Percentiles rank a stretch among this genome's conserved stretches.
phyloP scores from a whole-genome alignment of 257 asterid species.

The Jacaranda copaia region DNA sequence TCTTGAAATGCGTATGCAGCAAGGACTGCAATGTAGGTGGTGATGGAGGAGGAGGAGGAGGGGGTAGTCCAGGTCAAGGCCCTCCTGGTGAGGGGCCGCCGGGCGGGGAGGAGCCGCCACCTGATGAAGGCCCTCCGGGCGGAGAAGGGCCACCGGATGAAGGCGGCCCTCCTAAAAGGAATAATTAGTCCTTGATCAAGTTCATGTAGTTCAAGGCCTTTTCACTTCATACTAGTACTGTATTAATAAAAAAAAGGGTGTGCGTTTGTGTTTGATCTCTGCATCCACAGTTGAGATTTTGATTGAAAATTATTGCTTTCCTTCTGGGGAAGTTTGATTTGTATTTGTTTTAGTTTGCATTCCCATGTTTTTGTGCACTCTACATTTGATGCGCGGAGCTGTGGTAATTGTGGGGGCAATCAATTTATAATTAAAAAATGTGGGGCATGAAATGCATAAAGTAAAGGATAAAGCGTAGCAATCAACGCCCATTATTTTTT shows the following conservation, averaged over 20 bases:
- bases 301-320: no score
- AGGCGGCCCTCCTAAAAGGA: not conserved
- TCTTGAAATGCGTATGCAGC: slow-evolving; percentile 17
- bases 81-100: slow-evolving; percentile 9
- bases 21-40: slow-evolving; percentile 26
- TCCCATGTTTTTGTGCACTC: no score
- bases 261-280: not conserved
- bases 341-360: no score
- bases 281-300: not conserved
- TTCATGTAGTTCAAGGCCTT: not conserved
- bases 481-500: no score
- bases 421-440: no score
- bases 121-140: not conserved
- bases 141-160: not conserved
- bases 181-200: not conserved
- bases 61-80: not conserved
- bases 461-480: no score
- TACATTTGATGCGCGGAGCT: no score
- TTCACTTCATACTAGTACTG: not conserved
- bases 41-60: not conserved
- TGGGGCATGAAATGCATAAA: no score
- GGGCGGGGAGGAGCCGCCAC: not conserved
- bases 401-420: no score
- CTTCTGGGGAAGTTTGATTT: no score
- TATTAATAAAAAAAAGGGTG: not conserved